Evolutionary conservation across 176 grass and related monocot genomes (phyloP), one percentile per base, ranked within the genome.

Genomic region (Musa troglodytarum): DNA sequence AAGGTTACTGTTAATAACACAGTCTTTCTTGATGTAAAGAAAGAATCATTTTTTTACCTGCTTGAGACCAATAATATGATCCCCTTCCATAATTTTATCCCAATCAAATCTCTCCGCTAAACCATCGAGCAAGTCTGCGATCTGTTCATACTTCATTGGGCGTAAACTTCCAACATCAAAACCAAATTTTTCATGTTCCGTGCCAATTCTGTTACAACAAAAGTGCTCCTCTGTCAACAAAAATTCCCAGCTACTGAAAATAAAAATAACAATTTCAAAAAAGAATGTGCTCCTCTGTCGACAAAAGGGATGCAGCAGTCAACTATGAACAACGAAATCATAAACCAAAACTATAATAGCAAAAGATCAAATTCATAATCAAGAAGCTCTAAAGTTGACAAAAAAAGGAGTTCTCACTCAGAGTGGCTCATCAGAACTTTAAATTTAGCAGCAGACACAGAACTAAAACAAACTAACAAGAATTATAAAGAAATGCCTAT

Each of bases 131-230:
- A 99, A 81, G 56, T 85, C 88, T n/a, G 77, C 81, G 78, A 99
- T 99, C 70, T 99, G 95, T 65, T 89, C 90, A 10, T 99, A 99
- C 16, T 82, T 99, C 58, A 99, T 94, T 68, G 95, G 90, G 5
- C 81, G 95, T 74, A 99, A 84, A 72, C 84, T 91, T 72, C 81
- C 82, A 53, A 93, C 81, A 71, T 98, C 90, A 76, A 98, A 98
- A 75, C 95, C 95, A 82, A 98, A 98, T 70, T 94, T 98, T 22
- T 98, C 95, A 86, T 98, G 95, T 55, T 98, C 90, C 3, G 90
- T 98, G 70, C 95, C 95, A 84, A 98, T 98, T 85, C 95, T 98
- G 90, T 61, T 72, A 57, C 76, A 81, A 49, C 28, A 81, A 25
- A 59, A 29, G 24, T 15, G 51, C 26, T 28, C 26, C 26, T 28